A percentile compares a stretch with the other conserved stretches of the same genome.
Evolutionary conservation across 2,329 filamentous ascomycete species (phyloP).

Genomic region (Colletotrichum viniferum): DNA sequence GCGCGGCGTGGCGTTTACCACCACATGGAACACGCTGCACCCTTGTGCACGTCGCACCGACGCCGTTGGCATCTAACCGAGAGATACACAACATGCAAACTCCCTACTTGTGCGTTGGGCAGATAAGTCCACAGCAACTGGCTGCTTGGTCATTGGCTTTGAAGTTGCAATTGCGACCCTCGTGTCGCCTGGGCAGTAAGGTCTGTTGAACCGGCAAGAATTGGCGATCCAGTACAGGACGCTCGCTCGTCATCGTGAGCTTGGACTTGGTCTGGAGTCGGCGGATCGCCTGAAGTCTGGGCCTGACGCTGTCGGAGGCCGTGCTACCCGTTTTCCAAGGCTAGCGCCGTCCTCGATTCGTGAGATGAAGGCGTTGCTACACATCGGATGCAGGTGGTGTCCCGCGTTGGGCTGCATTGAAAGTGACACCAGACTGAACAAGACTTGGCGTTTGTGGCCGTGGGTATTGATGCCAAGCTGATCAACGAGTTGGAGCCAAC

Average conservation of each 20-base stretch:
- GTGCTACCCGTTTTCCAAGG: background rate
- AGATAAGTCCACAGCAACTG: background rate
- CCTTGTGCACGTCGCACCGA: background rate
- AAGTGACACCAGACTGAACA: background rate
- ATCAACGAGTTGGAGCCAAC: background rate
- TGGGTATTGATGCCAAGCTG: fast-evolving
- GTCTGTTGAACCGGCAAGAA: background rate
- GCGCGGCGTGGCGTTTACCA: background rate
- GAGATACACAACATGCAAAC: background rate
- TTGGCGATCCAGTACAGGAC: background rate
- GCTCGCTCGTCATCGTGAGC: background rate
- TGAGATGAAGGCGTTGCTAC: background rate
- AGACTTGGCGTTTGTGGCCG: background rate
- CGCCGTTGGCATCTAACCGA: background rate
- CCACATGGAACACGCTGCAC: background rate
- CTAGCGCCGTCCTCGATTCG: background rate
- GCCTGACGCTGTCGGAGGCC: background rate
- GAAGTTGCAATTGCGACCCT: background rate
- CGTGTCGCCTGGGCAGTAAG: background rate
- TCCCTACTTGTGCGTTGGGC: background rate
- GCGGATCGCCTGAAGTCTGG: background rate
- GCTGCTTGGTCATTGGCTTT: background rate
- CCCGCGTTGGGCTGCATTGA: background rate
- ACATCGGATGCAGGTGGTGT: background rate
- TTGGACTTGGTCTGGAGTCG: background rate